Base-by-base conservation (phyloP, 1,139 yeast genomes). In the Lodderomyces pseudojiufengensis region DNA sequence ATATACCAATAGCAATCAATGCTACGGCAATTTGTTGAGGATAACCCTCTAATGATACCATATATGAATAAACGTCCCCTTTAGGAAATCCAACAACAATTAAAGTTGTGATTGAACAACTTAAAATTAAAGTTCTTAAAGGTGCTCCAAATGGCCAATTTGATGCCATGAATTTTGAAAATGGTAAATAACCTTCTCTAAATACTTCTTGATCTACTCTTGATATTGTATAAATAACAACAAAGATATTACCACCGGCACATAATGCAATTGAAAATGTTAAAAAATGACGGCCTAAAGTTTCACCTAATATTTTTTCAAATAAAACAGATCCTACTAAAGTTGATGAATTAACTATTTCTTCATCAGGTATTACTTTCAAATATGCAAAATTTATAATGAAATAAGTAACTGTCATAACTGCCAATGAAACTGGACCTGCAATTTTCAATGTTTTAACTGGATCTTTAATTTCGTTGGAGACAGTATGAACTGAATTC, bases 31-130 rank as follows among this genome's bases (percentile, higher is more conserved):
- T 45, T 45, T 75, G 79, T 26, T 60, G 64, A 13, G 92, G 90
- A 50, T 83, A 84, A 2, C 90, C 82, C 51, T 83, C 85, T 49
- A 84, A 63, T 44, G 85, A 80, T 47, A 84, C 66, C 49, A 85
- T 77, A 51, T 84, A 83, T 50, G 80, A 79, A 63, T 84, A 85
- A 24, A 88, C 82, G 50, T 84, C 92, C 14, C 88, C 90, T 21
- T 80, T 76, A 8, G 92, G 90, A 22, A 86, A 80, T 2, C 80
- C 74, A 2, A 78, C 49, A 40, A 84, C 65, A n/a, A 84, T 52
- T 3, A 54, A 12, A 0, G 67, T 58, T 2, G 71, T 56, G 10
- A 68, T 45, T 2, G 46, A 24, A 13, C 64, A 55, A 42, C 72
- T 62, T 60, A 54, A 75, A 46, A 49, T 27, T 23, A 69, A 54